Conservation (phyloP, 495 filamentous ascomycete species). For the Daldinia decipiens region DNA sequence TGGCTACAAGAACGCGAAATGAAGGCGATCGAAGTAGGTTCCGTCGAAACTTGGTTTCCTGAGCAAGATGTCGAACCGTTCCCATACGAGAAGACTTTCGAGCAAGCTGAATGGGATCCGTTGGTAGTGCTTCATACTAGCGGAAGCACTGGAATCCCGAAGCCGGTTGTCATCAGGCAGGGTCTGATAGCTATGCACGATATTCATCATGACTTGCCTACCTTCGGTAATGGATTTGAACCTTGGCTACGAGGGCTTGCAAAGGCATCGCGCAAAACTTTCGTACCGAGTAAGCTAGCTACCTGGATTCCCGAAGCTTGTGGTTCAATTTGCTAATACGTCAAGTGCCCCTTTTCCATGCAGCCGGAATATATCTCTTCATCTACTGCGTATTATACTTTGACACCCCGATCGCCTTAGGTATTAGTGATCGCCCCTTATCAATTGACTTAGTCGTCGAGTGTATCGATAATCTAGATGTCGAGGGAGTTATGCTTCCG, state of each 20-base stretch:
- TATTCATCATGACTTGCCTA: constrained; percentile 27
- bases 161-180: constrained; percentile 61
- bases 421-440: constrained; percentile 53
- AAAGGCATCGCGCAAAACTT: background rate
- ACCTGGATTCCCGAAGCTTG: background rate
- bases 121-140: constrained; percentile 67
- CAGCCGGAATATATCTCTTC: constrained; percentile 49
- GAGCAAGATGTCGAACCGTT: constrained; percentile 44
- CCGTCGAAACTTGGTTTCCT: constrained; percentile 37
- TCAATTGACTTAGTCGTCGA: constrained; percentile 49
- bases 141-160: constrained; percentile 68
- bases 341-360: constrained; percentile 52
- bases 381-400: constrained; percentile 48
- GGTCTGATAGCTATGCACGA: constrained; percentile 61
- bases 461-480: constrained; percentile 48
- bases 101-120: constrained; percentile 58
- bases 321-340: constrained; percentile 19
- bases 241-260: constrained; percentile 41
- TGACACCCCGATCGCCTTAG: constrained; percentile 46
- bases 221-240: constrained; percentile 40
- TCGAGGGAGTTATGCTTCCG: constrained; percentile 49
- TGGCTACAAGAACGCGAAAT: constrained; percentile 52
- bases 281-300: constrained; percentile 37
- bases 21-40: constrained; percentile 39
- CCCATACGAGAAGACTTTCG: constrained; percentile 59